A percentile compares a stretch with the other conserved stretches of the same genome.
Conservation (phyloP, 2,329 filamentous ascomycete species). For the Aspergillus hortae region DNA sequence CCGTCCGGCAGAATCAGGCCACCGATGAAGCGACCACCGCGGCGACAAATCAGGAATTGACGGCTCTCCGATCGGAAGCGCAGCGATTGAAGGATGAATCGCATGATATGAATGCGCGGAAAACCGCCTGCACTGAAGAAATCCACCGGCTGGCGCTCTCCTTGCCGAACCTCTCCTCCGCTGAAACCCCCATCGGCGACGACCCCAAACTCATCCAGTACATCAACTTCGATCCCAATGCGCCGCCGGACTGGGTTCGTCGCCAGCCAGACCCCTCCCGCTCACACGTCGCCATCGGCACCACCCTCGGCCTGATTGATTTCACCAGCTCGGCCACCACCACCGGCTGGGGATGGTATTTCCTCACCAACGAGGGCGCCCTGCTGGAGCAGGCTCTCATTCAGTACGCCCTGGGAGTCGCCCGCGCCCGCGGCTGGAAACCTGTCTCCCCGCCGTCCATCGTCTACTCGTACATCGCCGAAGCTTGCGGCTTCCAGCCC, state of each 20-base stretch:
- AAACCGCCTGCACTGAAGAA: slow-evolving; percentile 46
- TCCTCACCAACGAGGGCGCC: slow-evolving; percentile 84
- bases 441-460: slow-evolving; percentile 81
- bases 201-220: slow-evolving; percentile 66
- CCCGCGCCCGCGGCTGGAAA: slow-evolving; percentile 71
- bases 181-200: slow-evolving; percentile 67
- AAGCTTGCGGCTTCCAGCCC: slow-evolving; percentile 91
- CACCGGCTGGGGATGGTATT: slow-evolving; percentile 98
- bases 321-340: slow-evolving; percentile 77
- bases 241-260: slow-evolving; percentile 30
- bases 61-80: slow-evolving; percentile 34
- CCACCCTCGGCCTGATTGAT: slow-evolving; percentile 83
- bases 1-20: slow-evolving; percentile 18
- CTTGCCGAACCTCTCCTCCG: slow-evolving; percentile 81
- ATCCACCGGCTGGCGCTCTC: slow-evolving; percentile 72
- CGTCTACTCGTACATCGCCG: slow-evolving; percentile 86
- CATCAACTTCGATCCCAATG: slow-evolving; percentile 68
- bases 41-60: slow-evolving; percentile 17
- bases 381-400: slow-evolving; percentile 92
- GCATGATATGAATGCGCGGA: slow-evolving; percentile 28
- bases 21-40: slow-evolving; percentile 5
- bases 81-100: slow-evolving; percentile 37
- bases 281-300: slow-evolving; percentile 83
- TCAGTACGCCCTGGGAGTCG: slow-evolving; percentile 75
- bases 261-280: slow-evolving; percentile 32